A percentile compares a stretch with the other conserved stretches of the same genome.
Conservation (phyloP, 805 yeast species). For the Lipomyces spencermartinsiae region DNA sequence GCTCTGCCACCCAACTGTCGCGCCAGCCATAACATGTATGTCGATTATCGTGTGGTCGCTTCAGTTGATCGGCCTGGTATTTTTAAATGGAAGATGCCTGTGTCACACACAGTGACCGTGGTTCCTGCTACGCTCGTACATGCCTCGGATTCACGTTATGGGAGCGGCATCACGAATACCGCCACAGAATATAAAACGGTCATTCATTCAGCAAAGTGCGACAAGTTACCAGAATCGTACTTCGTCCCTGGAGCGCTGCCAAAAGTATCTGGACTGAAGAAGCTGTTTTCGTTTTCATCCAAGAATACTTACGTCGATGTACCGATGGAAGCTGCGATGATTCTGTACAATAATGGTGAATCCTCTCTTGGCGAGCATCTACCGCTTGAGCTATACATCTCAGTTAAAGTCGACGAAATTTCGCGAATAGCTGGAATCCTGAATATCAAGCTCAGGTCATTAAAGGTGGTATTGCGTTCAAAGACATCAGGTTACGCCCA, state of each 20-base stretch:
- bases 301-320: constrained; percentile 23
- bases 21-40: constrained; percentile 1
- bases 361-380: constrained; percentile 14
- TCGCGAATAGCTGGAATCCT: constrained; percentile 17
- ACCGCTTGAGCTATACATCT: background rate
- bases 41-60: constrained; percentile 19
- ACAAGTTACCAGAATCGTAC: constrained; percentile 26
- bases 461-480: constrained; percentile 9
- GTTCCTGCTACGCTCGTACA: constrained; percentile 14
- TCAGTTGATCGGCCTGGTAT: constrained; percentile 19
- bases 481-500: constrained; percentile 6
- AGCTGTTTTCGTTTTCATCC: constrained; percentile 19
- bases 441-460: constrained; percentile 10
- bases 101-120: background rate
- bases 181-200: background rate
- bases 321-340: constrained; percentile 7
- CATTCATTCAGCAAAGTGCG: constrained; percentile 14
- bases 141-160: no score
- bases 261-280: constrained; percentile 19
- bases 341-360: constrained; percentile 1
- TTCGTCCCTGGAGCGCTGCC: constrained; percentile 28
- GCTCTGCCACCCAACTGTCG: constrained; percentile 22
- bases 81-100: constrained; percentile 11
- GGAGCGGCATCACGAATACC: background rate
- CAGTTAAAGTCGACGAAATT: constrained; percentile 18